Base-by-base conservation (phyloP, 2,329 filamentous ascomycete species). In the Diaporthe citri region DNA sequence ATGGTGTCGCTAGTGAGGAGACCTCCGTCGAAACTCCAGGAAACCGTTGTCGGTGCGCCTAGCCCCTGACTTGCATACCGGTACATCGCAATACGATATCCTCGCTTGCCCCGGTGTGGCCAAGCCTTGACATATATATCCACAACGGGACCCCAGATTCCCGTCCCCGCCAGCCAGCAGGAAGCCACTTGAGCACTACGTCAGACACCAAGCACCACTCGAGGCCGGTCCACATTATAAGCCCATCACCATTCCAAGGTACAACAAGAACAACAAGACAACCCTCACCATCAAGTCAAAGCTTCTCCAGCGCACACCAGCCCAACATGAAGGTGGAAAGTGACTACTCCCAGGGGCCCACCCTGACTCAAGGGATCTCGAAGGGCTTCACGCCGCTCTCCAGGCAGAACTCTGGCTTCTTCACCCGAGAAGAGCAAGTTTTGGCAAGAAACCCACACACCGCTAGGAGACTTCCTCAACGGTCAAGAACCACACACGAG, bases 1-100 rank as follows among this genome's bases (percentile, higher is more conserved):
- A 86, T 86, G 84, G 83, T 78, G 81, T 84, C 81, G 85, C 81
- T 86, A 86, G 79, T 86, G 82, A 86, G 81, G 84, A 79, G 59
- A 66, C 77, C 77, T 72, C 76, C 70, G 72, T 74, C 34, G 51
- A 39, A 74, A 76, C 72, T 75, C 73, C 67, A 66, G 67, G 71
- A 77, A 75, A 67, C 78, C 72, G 77, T 78, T 78, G 77, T 78
- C 73, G 78, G 80, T 75, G 51, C 51, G 67, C 67, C 62, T 46
- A 57, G 51, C 51, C 78, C 80, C 78, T 80, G 78, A 79, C 67
- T 77, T 62, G 57, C 74, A 74, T 31, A 55, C 57, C 41, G 57
- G 52, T 17, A 71, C 72, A 67, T 67, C 62, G 22, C n/a, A 60
- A 75, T 69, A 76, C 56, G 36, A 72, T 75, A 64, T 36, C 31